Percentiles rank a stretch among this genome's conserved stretches.
Conservation (phyloP, 1,284 basidiomycete species). For the Coniferiporia sulphurascens region DNA sequence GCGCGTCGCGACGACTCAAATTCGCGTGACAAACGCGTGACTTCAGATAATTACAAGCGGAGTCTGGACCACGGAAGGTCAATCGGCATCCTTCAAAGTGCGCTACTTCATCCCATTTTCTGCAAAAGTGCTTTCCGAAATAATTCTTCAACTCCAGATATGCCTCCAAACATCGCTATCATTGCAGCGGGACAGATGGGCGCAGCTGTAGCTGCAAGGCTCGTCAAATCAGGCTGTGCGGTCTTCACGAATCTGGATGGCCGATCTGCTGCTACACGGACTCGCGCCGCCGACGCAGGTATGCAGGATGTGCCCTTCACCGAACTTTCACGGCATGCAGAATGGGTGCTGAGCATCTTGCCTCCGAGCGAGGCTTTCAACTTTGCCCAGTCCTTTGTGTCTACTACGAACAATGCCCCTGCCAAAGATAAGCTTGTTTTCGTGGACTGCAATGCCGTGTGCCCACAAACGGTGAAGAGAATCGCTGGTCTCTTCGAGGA, state of each 20-base stretch:
- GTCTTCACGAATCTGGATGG: constrained; percentile 49
- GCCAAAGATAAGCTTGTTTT: constrained; percentile 30
- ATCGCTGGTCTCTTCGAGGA: constrained; percentile 43
- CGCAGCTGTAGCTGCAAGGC: constrained; percentile 38
- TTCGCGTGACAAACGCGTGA: background rate
- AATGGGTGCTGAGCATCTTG: constrained; percentile 52
- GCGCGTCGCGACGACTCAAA: background rate
- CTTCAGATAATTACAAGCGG: background rate
- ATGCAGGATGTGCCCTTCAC: constrained; percentile 44
- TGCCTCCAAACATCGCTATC: constrained; percentile 23
- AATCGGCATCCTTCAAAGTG: background rate
- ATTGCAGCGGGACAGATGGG: constrained; percentile 37
- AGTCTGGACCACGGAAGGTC: background rate
- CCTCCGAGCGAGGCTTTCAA: constrained; percentile 49
- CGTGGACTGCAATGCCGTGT: constrained; percentile 60
- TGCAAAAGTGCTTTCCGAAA: too few species aligned
- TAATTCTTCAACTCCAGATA: background rate
- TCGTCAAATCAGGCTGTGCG: constrained; percentile 39
- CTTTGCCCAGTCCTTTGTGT: constrained; percentile 42
- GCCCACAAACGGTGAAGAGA: constrained; percentile 42
- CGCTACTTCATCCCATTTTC: too few species aligned
- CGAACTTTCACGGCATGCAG: constrained; percentile 39
- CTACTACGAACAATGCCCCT: constrained; percentile 22
- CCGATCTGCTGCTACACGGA: constrained; percentile 42
- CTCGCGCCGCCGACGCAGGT: constrained; percentile 47